phyloP scores from a whole-genome alignment of 2,329 filamentous ascomycete species.

The Thielaviopsis euricoi region DNA sequence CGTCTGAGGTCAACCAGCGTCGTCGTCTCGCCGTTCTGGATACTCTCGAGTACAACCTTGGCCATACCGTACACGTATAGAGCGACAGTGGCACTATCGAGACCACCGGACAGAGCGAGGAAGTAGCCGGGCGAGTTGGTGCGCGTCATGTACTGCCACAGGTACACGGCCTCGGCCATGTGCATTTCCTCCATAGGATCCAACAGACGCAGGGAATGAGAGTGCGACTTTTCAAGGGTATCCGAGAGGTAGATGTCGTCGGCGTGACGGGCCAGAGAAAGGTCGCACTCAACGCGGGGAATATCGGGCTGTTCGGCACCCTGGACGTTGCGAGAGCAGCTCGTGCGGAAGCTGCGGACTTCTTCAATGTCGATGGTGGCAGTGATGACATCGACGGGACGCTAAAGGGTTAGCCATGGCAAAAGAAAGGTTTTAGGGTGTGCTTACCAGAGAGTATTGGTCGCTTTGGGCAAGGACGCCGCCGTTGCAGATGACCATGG shows the following conservation, averaged over 20 bases:
- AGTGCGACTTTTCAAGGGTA: slow-evolving; percentile 15
- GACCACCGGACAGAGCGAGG: slow-evolving; percentile 28
- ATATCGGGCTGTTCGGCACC: slow-evolving; percentile 26
- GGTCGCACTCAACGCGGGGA: slow-evolving; percentile 18
- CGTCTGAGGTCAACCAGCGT: slow-evolving; percentile 17
- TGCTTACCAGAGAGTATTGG: slow-evolving; percentile 40
- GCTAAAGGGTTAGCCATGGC: slow-evolving; percentile 15
- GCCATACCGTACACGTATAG: slow-evolving; percentile 32
- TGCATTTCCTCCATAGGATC: slow-evolving; percentile 21
- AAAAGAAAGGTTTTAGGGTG: slow-evolving; percentile 19
- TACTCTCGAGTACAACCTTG: slow-evolving; percentile 35
- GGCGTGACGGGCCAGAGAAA: slow-evolving; percentile 15
- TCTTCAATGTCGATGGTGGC: slow-evolving; percentile 57
- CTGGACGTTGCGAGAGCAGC: slow-evolving; percentile 40
- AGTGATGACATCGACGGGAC: slow-evolving; percentile 46
- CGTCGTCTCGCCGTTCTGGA: slow-evolving; percentile 21
- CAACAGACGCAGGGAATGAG: slow-evolving; percentile 14
- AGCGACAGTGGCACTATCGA: slow-evolving; percentile 17
- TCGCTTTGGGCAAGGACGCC: slow-evolving; percentile 44
- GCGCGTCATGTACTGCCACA: slow-evolving; percentile 42
- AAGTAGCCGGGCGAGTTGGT: slow-evolving; percentile 34
- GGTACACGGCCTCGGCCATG: slow-evolving; percentile 16
- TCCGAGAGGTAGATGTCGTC: slow-evolving; percentile 18
- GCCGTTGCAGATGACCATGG: slow-evolving; percentile 33
- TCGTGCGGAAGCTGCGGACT: slow-evolving; percentile 44